phyloP scores from a whole-genome alignment of 192 early-diverging fungal species.

The Thoreauomyces humboldtii region DNA sequence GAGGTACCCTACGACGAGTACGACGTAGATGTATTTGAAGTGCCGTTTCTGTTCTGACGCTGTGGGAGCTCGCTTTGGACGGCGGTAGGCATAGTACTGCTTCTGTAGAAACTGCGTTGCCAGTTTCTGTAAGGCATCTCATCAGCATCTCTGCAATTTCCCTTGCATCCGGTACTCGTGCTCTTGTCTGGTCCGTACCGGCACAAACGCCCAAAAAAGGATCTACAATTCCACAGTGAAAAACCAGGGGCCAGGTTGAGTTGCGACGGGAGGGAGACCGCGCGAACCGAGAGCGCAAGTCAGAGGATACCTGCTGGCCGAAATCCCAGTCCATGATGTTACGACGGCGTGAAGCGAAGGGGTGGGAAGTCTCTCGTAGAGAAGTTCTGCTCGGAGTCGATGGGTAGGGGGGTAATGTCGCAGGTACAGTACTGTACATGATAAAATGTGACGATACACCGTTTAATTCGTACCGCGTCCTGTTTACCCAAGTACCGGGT shows the following conservation, averaged over 20 bases:
- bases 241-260: neutral
- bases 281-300: neutral
- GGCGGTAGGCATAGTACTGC: slow-evolving; percentile 23
- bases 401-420: too few relatives aligned
- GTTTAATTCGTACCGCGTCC: too few relatives aligned
- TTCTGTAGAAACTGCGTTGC: slow-evolving; percentile 32
- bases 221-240: slow-evolving; percentile 16
- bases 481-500: too few relatives aligned
- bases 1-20: slow-evolving; percentile 34
- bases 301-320: slow-evolving; percentile 18
- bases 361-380: too few relatives aligned
- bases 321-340: slow-evolving; percentile 28
- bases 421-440: too few relatives aligned
- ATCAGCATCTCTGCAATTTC: neutral
- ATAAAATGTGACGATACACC: too few relatives aligned
- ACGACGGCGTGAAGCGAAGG: too few relatives aligned
- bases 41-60: slow-evolving; percentile 17
- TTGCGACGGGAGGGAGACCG: neutral
- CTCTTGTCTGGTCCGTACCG: slow-evolving; percentile 13
- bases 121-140: slow-evolving; percentile 8
- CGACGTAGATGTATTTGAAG: slow-evolving; percentile 32
- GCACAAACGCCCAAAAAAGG: slow-evolving; percentile 31
- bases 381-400: too few relatives aligned
- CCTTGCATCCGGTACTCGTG: neutral
- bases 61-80: neutral